Evolutionary conservation across 2,329 filamentous ascomycete species (phyloP), one percentile per base, ranked within the genome.

Genomic region (Ilyonectria destructans): DNA sequence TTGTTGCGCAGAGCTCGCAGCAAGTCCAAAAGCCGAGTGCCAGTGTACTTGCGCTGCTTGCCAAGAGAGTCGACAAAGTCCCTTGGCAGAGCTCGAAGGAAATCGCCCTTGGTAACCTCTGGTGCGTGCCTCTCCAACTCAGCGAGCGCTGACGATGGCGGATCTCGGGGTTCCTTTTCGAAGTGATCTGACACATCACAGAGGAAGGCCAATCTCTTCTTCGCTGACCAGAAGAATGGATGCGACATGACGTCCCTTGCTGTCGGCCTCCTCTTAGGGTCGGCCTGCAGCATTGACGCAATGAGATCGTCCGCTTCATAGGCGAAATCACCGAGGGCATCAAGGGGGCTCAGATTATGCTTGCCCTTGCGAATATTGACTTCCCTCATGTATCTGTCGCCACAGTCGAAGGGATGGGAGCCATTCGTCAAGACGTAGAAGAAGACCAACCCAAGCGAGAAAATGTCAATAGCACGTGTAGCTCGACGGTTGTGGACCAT

Each of bases 391-490:
- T 96, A 98, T 57, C 94, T 91, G 77, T 96, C 95, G 63, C 96
- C 95, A 70, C 95, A 95, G 78, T 98, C 96, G 76, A 97, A 99
- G 0, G 96, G 96, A 80, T 99, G 96, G 1, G 88, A 90, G 17
- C 96, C 96, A 69, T 95, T 93, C 1, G 96, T 98, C 67, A 99
- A 87, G n/a, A 98, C 95, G 80, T 98, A 99, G 83, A 95, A 98
- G 85, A 98, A 99, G n/a, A 99, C 95, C 60, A 97, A 92, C 1
- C 96, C 96, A 40, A 99, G 88, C 0, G 95, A 97, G 83, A 99
- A 99, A 29, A 99, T 97, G 78, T 99, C 96, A 69, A 98, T 98
- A 9, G 96, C 94, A 52, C 96, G 92, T 52, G 97, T 99, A 7
- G 97, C 96, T 58, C 96, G 93, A 67, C 95, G 91, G 54, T 75